Evolutionary conservation across 805 yeast species (phyloP), one percentile per base, ranked within the genome.

Genomic region (Schizosaccharomyces lindneri): DNA sequence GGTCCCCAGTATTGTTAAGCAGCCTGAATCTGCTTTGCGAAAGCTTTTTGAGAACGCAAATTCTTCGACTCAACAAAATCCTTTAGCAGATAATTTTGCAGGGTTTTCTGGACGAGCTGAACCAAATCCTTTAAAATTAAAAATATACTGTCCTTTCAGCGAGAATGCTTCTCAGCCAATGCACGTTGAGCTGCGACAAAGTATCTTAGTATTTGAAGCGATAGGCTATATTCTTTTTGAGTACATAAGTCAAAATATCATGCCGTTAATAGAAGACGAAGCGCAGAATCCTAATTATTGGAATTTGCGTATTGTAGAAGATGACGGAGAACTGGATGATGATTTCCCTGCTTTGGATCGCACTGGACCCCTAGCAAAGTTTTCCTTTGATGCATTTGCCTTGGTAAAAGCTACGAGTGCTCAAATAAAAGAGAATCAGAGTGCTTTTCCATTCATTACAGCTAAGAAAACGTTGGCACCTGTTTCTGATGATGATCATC

Each of bases 291-390:
- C 89, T 0, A 83, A 84, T 66, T 70, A 72, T 63, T 87, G 95
- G 93, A 76, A 83, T 62, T 68, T 90, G 43, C 85, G 85, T 63
- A 75, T 90, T 27, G 88, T 85, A 0, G 98, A 93, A 69, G 97
- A 90, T 61, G 97, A 89, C 69, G 96, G 94, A 61, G 83, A 85
- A 48, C 88, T 87, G 62, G 98, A 94, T 66, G 83, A 79, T 43
- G 86, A 87, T 61, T 89, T 93, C 73, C 97, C 97, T 1, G 80
- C 89, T 0, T 73, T 93, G 62, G 90, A 84, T 57, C 74, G 97
- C 65, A 76, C 79, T 0, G 75, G 89, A 61, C 67, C 74, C 3
- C 74, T 93, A 32, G 74, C 81, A 2, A 80, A 90, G 0, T 86
- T 87, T 69, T 85, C 87, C 29, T 83, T 82, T 62, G 86, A 82